phyloP scores from a whole-genome alignment of 129 eudicot genomes.

The Solidago caesia region DNA sequence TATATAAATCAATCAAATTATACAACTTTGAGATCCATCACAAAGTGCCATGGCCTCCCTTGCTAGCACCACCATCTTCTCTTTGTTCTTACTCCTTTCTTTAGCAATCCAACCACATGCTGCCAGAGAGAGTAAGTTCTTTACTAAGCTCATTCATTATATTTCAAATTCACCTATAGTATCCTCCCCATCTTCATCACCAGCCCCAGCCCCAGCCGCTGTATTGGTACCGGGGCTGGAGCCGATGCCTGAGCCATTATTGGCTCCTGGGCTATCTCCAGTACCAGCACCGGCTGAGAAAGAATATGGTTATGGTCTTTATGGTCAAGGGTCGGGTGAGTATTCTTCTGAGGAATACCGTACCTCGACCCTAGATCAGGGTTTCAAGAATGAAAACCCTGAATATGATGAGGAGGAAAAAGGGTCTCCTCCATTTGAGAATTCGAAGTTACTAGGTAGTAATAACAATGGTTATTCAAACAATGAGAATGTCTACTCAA shows the following conservation, averaged over 20 bases:
- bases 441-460: constrained; percentile 19
- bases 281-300: constrained; percentile 37
- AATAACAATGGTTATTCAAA: background rate
- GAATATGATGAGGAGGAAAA: constrained; percentile 7
- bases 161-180: constrained; percentile 13
- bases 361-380: constrained; percentile 2
- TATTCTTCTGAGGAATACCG: constrained; percentile 21
- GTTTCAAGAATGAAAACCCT: constrained; percentile 14
- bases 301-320: constrained; percentile 54
- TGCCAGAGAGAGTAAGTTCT: constrained; percentile 61
- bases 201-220: constrained; percentile 23
- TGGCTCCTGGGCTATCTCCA: constrained; percentile 25
- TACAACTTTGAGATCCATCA: constrained; percentile 14
- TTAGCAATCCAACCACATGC: constrained; percentile 42
- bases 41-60: constrained; percentile 46
- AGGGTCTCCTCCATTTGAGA: constrained; percentile 20
- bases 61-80: constrained; percentile 31
- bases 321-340: constrained; percentile 37
- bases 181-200: background rate
- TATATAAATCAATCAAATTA: constrained; percentile 11
- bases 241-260: background rate
- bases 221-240: background rate
- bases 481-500: background rate
- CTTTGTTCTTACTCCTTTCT: constrained; percentile 29
- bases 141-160: constrained; percentile 38